Percentiles rank a stretch among this genome's conserved stretches.
phyloP scores from a whole-genome alignment of 2,329 filamentous ascomycete genomes.

The Exophiala sp. region DNA sequence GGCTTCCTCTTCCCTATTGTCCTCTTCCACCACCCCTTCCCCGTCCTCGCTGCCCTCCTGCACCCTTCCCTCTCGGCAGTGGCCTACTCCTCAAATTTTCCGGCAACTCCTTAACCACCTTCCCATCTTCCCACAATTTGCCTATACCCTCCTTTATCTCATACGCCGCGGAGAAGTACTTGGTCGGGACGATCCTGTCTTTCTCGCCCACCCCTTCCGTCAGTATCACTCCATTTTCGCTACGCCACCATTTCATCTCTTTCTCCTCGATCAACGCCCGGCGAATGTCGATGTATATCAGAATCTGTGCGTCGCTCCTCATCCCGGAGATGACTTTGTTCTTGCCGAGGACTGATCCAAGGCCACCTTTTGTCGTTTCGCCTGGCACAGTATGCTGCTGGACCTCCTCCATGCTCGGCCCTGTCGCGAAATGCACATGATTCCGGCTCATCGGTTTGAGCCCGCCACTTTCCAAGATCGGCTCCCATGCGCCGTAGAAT shows the following conservation, averaged over 20 bases:
- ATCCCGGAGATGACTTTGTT: slow-evolving; percentile 70
- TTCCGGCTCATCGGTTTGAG: slow-evolving; percentile 77
- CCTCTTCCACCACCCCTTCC: slow-evolving; percentile 10
- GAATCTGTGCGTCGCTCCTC: slow-evolving; percentile 69
- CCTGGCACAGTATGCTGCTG: slow-evolving; percentile 21
- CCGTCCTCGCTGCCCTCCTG: slow-evolving; percentile 14
- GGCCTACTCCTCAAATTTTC: slow-evolving; percentile 42
- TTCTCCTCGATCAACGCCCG: slow-evolving; percentile 53
- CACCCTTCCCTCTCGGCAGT: slow-evolving; percentile 34
- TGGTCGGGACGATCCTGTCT: slow-evolving; percentile 53
- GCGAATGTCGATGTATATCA: slow-evolving; percentile 73
- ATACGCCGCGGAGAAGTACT: slow-evolving; percentile 70
- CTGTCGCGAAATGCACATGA: slow-evolving; percentile 85
- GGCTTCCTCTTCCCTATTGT: not conserved
- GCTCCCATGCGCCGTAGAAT: slow-evolving; percentile 73
- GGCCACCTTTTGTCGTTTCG: not conserved
- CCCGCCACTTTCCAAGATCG: slow-evolving; percentile 73
- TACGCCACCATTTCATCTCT: slow-evolving; percentile 68
- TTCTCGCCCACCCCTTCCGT: slow-evolving; percentile 41
- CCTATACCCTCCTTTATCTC: slow-evolving; percentile 69
- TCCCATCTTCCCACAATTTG: slow-evolving; percentile 62
- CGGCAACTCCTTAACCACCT: slow-evolving; percentile 49
- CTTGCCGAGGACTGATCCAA: slow-evolving; percentile 17
- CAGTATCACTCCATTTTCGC: slow-evolving; percentile 73
- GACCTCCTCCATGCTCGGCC: slow-evolving; percentile 53